Evolutionary conservation across 345 rosid genomes (phyloP).

Genomic region (Physaria fendleri): DNA sequence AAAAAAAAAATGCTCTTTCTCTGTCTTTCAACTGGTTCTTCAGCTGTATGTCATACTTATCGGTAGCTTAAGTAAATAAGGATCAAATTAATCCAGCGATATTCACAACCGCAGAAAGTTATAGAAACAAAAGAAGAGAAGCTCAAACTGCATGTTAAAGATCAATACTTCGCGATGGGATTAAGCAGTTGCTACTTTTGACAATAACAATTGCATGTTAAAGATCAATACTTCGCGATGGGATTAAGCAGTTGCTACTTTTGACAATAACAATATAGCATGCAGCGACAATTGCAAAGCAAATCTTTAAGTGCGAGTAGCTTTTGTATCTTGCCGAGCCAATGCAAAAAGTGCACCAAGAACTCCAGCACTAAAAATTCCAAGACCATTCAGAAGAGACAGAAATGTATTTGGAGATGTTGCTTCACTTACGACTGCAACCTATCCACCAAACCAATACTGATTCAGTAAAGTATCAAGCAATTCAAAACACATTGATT

Average conservation of each 20-base stretch:
- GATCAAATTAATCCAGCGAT: background rate
- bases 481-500: background rate
- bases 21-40: constrained; percentile 53
- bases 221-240: too few relatives aligned
- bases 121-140: background rate
- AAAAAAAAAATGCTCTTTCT: too few relatives aligned
- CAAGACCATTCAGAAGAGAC: constrained; percentile 68
- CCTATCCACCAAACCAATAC: constrained; percentile 32
- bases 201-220: background rate
- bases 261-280: background rate
- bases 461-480: constrained; percentile 6
- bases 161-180: too few relatives aligned
- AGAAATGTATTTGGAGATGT: constrained; percentile 50
- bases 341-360: constrained; percentile 86
- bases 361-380: constrained; percentile 62
- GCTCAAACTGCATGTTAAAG: background rate
- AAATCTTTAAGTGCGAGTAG: constrained; percentile 5
- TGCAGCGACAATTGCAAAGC: background rate
- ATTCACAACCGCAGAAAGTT: background rate
- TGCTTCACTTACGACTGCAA: constrained; percentile 31
- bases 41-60: constrained; percentile 41
- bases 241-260: background rate
- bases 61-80: background rate
- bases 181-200: background rate
- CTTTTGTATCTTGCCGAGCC: constrained; percentile 52